phyloP scores from a whole-genome alignment of 2,329 filamentous ascomycete species.

The Phialophora chinensis region DNA sequence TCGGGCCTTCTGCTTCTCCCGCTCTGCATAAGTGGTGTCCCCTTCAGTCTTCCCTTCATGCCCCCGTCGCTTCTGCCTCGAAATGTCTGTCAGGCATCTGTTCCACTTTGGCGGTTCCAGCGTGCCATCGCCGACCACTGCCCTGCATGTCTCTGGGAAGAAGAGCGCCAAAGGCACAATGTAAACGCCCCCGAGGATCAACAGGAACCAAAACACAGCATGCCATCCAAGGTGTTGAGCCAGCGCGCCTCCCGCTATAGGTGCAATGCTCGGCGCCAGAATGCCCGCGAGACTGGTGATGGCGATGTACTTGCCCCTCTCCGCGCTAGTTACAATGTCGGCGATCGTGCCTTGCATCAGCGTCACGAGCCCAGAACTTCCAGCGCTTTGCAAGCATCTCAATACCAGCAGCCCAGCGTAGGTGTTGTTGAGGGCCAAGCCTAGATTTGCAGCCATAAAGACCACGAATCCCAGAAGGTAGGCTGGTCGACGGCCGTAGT shows the following conservation, averaged over 20 bases:
- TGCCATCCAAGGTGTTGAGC: conserved; percentile 57
- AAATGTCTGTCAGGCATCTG: conserved; percentile 40
- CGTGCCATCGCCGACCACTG: conserved; percentile 48
- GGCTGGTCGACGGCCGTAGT: conserved; percentile 56
- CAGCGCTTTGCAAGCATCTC: conserved; percentile 52
- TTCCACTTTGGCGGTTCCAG: conserved; percentile 45
- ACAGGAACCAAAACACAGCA: conserved; percentile 61
- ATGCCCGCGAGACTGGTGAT: conserved; percentile 41
- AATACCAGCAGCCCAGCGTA: conserved; percentile 48
- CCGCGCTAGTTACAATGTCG: conserved; percentile 49
- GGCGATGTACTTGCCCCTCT: conserved; percentile 53
- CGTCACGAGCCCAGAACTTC: conserved; percentile 50
- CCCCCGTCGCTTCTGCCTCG: conserved; percentile 7
- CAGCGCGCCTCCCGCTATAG: conserved; percentile 58
- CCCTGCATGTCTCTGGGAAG: conserved; percentile 47
- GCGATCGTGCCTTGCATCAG: conserved; percentile 49
- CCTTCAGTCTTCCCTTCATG: not conserved
- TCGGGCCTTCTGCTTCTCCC: conserved; percentile 3
- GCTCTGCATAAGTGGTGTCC: not conserved
- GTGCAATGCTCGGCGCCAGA: conserved; percentile 56
- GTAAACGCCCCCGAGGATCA: conserved; percentile 51
- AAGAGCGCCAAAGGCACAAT: conserved; percentile 40
- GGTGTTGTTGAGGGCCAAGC: conserved; percentile 47
- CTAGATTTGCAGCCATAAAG: conserved; percentile 51
- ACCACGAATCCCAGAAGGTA: conserved; percentile 55